These are phyloP conservation scores for Mycosphaerella sp. DNA, from an alignment of 2,329 filamentous ascomycete species.

Conservation along the genomic window DNA sequence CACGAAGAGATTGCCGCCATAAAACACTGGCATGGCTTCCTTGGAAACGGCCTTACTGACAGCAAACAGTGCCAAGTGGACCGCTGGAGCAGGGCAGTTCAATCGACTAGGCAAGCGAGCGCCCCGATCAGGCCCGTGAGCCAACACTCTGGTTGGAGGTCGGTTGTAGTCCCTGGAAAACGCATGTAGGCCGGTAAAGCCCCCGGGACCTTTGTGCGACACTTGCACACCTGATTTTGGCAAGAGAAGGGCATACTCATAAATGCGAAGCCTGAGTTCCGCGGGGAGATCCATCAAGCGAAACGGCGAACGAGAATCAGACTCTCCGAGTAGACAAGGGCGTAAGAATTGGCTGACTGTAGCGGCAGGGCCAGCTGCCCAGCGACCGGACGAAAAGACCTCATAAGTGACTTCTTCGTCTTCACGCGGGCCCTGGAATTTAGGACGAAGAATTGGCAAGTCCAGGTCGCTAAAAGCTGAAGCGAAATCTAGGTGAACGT, in stretches of 20 bases:
- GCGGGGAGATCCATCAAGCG: conserved; percentile 13
- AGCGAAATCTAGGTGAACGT: background rate
- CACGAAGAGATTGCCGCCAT: conserved; percentile 10
- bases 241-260: conserved; percentile 3
- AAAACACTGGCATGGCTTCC: conserved; percentile 18
- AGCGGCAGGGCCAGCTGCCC: background rate
- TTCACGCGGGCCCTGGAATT: too few relatives aligned
- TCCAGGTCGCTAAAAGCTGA: background rate
- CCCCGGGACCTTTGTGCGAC: background rate
- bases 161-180: conserved; percentile 2
- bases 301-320: background rate
- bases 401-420: too few relatives aligned
- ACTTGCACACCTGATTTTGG: conserved; percentile 6
- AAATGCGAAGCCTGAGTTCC: conserved; percentile 12
- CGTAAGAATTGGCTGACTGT: background rate
- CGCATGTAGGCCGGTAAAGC: background rate
- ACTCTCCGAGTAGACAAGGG: background rate
- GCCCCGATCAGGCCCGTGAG: too few relatives aligned
- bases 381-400: too few relatives aligned
- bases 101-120: background rate
- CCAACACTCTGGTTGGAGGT: background rate
- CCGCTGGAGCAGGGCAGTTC: background rate
- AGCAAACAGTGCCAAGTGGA: conserved; percentile 10
- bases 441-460: background rate
- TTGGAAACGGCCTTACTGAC: conserved; percentile 15